A percentile compares a stretch with the other conserved stretches of the same genome.
These are phyloP conservation scores for Coemansia umbellata DNA, from an alignment of 192 early-diverging fungal species.

Conservation along the genomic window DNA sequence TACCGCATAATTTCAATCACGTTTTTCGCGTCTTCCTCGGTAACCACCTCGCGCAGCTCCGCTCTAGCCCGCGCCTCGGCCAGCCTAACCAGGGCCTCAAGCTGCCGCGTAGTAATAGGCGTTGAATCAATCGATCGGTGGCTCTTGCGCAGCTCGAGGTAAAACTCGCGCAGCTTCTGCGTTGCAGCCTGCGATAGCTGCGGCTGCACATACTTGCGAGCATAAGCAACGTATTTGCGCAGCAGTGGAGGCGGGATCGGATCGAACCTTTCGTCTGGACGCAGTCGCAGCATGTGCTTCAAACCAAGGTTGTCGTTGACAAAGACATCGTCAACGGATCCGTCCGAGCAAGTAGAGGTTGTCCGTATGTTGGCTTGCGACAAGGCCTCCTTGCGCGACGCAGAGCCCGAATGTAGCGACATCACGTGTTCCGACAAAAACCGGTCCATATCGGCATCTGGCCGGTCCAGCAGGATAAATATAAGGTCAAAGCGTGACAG, in stretches of 20 bases:
- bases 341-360: neutral
- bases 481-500: constrained; percentile 80
- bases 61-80: constrained; percentile 74
- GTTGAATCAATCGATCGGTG: constrained; percentile 65
- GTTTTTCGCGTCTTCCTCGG: constrained; percentile 66
- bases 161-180: constrained; percentile 63
- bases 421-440: constrained; percentile 81
- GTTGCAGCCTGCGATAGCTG: constrained; percentile 59
- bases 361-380: neutral
- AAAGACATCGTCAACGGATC: neutral
- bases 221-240: constrained; percentile 85
- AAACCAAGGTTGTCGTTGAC: constrained; percentile 4
- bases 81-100: constrained; percentile 75
- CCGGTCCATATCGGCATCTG: constrained; percentile 72
- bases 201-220: constrained; percentile 73
- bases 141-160: constrained; percentile 60
- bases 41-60: constrained; percentile 73
- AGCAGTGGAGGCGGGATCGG: constrained; percentile 62
- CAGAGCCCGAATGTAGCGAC: constrained; percentile 56
- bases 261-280: constrained; percentile 55
- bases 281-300: constrained; percentile 43
- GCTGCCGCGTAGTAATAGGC: constrained; percentile 76
- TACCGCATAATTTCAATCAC: constrained; percentile 75
- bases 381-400: neutral
- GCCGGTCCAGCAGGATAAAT: constrained; percentile 78